Evolutionary conservation across 352 stramenopile genomes (phyloP), one percentile per base, ranked within the genome.

Genomic region (Phytopythium litorale): DNA sequence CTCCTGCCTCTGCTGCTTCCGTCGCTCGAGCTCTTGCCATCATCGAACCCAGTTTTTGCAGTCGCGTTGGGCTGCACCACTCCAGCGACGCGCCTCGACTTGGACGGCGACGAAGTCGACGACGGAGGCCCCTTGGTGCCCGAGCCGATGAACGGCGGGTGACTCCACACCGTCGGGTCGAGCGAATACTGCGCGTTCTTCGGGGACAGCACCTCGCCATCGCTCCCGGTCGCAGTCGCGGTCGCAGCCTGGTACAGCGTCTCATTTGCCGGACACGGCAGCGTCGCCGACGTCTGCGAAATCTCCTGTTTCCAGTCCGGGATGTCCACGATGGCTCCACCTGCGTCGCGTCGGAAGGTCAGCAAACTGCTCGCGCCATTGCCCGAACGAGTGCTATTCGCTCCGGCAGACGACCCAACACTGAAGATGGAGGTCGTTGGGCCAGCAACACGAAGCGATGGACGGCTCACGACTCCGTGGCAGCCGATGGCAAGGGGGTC

Each of bases 381-480:
- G 0, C 59, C 35, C 18, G 76, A 85, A 4, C 70, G 70, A 13
- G 76, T 77, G 49, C 73, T 85, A 19, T 46, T 58, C 49, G 72
- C 77, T 18, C 73, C 73, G 23, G 81, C 57, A 4, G 72, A 76
- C 23, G 79, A 82, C 11, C 78, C 78, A 1, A 89, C 54, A 58
- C 82, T 91, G 65, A 91, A 91, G 55, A 91, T 91, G 5, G 81
- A 91, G 11, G 76, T 84, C 25, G 70, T 80, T 28, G 81, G 78
- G 19, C 75, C 48, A 23, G 78, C 77, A 1, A 76, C 86, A 38
- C 71, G 71, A 19, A 78, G 62, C 5, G 52, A 58, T 8, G 52
- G 11, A 7, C 52, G 71, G 60, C 55, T 75, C 73, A 13, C 30
- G 9, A 56, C 79, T 50, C 81, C 62, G 51, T 89, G 72, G 7